Conservation (phyloP, 495 filamentous ascomycete species). For the Tetracladium setigerum region DNA sequence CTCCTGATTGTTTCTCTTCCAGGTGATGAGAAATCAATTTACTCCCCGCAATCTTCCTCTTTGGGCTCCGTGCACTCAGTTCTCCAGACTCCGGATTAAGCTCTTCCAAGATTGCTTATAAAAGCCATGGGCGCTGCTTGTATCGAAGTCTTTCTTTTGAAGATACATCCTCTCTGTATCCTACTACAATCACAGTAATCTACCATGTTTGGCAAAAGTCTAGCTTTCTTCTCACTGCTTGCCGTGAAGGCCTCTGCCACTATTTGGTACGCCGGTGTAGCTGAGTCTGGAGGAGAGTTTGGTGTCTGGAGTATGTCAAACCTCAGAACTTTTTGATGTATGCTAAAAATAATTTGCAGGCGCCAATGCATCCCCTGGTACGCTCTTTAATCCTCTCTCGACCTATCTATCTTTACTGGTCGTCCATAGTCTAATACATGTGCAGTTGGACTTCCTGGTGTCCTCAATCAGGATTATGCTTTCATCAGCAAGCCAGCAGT, state of each 20-base stretch:
- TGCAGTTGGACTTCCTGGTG: slow-evolving; percentile 35
- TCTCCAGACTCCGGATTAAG: too few relatives aligned
- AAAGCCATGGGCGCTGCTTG: too few relatives aligned
- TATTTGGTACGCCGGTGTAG: slow-evolving; percentile 46
- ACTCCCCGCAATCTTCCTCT: too few relatives aligned
- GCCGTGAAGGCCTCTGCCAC: slow-evolving; percentile 33
- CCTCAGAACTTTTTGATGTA: not conserved
- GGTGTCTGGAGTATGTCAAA: slow-evolving; percentile 33
- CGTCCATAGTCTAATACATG: not conserved
- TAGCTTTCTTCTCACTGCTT: slow-evolving; percentile 18
- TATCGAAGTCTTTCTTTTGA: too few relatives aligned
- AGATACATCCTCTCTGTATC: too few relatives aligned
- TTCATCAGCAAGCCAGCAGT: slow-evolving; percentile 40
- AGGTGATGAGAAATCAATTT: too few relatives aligned
- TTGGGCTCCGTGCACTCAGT: too few relatives aligned
- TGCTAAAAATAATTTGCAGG: not conserved
- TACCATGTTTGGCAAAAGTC: slow-evolving; percentile 5
- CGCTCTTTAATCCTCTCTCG: too few relatives aligned
- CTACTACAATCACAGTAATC: too few relatives aligned
- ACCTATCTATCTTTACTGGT: too few relatives aligned
- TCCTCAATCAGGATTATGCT: slow-evolving; percentile 41
- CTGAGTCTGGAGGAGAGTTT: slow-evolving; percentile 46
- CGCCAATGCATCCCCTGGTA: not conserved
- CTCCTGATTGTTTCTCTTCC: too few relatives aligned
- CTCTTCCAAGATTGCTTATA: too few relatives aligned